Conservation (phyloP, 495 filamentous ascomycete species). For the Tuber calosporum region DNA sequence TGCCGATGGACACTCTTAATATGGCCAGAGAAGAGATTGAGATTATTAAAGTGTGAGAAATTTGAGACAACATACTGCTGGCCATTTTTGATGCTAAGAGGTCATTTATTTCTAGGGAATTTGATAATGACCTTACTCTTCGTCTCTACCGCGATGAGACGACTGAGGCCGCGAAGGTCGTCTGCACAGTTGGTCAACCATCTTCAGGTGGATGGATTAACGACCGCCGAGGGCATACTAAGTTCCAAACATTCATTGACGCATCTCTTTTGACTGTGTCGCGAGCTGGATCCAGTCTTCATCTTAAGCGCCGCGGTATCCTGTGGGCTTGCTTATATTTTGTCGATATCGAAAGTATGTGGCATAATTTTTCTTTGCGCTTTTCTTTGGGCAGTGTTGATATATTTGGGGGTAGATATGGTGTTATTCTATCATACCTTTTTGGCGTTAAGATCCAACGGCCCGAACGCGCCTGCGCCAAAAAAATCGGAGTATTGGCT, state of each 20-base stretch:
- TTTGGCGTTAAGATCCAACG: conserved; percentile 56
- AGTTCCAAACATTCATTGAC: conserved; percentile 39
- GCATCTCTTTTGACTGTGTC: conserved; percentile 43
- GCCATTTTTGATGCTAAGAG: not conserved
- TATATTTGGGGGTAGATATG: conserved; percentile 47
- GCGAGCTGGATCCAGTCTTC: conserved; percentile 50
- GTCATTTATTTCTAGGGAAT: conserved; percentile 44
- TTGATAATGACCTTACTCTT: conserved; percentile 49
- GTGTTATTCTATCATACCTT: conserved; percentile 59
- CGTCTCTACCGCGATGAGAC: conserved; percentile 51
- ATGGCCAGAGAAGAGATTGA: conserved; percentile 41
- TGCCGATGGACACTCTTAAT: conserved; percentile 35
- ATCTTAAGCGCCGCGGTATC: conserved; percentile 50
- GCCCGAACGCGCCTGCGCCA: conserved; percentile 44
- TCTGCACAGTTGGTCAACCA: conserved; percentile 48
- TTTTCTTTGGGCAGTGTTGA: conserved; percentile 18
- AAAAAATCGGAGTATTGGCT: conserved; percentile 51
- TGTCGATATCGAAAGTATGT: conserved; percentile 53
- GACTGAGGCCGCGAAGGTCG: conserved; percentile 54
- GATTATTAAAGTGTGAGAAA: conserved; percentile 41
- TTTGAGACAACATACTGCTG: not conserved
- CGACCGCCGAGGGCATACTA: conserved; percentile 32
- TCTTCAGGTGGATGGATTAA: conserved; percentile 47
- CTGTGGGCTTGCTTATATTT: conserved; percentile 57
- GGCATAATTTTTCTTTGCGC: not conserved